Base-by-base conservation (phyloP, 2,329 filamentous ascomycete species). In the Mycogone perniciosa region DNA sequence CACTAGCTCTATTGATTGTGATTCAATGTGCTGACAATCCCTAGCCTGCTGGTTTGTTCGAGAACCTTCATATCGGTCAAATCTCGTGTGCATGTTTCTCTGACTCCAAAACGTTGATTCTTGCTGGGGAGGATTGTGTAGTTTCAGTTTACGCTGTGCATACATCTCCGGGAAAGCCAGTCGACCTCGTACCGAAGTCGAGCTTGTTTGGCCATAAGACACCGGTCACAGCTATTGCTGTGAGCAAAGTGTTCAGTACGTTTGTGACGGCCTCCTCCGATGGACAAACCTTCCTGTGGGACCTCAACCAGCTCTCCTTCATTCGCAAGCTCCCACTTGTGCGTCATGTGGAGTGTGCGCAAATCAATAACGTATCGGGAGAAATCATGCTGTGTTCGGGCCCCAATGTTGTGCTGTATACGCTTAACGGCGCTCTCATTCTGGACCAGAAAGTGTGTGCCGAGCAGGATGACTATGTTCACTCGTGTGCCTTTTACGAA, bases 1-100 rank as follows among this genome's bases (percentile, higher is more conserved):
- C 34, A 20, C 20, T 7, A 39, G n/a, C 31, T 30, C 13, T n/a
- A 38, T n/a, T 20, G 5, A 47, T 27, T 42, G 20, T 27, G 7
- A 9, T 8, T 39, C 39, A 26, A 47, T 46, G 20, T 50, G 31
- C 67, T 70, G 61, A 70, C 57, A 41, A 51, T 41, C 46, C 45
- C 47, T 59, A 74, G 73, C 76, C 87, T 26, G 82, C 95, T 34
- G 92, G 92, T 0, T 77, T 96, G 13, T 96, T 92, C 63, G 93
- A 99, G 67, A 95, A 97, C 63, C 76, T 96, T 2, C 93, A 99
- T 64, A 85, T 92, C 51, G 90, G 91, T 4, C 90, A 96, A 64
- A 79, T 99, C 30, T 92, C 90, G 0, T 84, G 84, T 50, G 85
- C 89, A 1, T 76, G 86, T 9, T 93, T 97, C 64, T 89, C 89